Evolutionary conservation across 345 rosid genomes (phyloP).

Genomic region (Psidium friedrichsthalianum): DNA sequence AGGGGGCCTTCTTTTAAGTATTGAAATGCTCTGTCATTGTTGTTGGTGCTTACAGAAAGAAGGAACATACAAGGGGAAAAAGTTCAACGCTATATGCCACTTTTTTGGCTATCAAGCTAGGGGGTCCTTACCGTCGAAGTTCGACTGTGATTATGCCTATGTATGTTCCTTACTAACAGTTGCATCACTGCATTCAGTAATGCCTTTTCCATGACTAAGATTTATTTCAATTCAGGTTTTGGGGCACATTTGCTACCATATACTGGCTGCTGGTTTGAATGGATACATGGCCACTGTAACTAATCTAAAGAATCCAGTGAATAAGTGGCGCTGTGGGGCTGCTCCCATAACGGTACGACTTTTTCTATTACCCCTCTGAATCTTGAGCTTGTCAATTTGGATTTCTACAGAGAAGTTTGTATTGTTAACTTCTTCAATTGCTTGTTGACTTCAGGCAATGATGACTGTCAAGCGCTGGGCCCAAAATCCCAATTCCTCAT

Average conservation of each 20-base stretch:
- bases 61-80: constrained; percentile 89
- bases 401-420: not conserved
- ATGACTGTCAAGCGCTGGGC: constrained; percentile 97
- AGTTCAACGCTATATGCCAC: constrained; percentile 95
- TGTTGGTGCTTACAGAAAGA: constrained; percentile 49
- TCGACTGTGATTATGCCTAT: constrained; percentile 94
- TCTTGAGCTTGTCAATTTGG: not conserved
- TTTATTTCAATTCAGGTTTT: constrained; percentile 47
- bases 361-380: not conserved
- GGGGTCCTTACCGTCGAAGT: constrained; percentile 94
- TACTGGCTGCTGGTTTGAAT: constrained; percentile 86
- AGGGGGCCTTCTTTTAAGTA: not conserved
- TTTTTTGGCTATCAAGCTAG: constrained; percentile 99
- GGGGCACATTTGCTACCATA: constrained; percentile 87
- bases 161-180: constrained; percentile 32
- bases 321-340: constrained; percentile 97
- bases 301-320: constrained; percentile 76
- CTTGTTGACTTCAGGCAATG: constrained; percentile 60
- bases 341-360: constrained; percentile 84
- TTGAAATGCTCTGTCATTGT: not conserved
- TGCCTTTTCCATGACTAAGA: not conserved
- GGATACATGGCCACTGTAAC: constrained; percentile 94
- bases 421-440: not conserved
- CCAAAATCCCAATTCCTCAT: constrained; percentile 52
- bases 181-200: not conserved